phyloP scores from a whole-genome alignment of 2,329 filamentous ascomycete genomes.

The Clarireedia homoeocarpa region DNA sequence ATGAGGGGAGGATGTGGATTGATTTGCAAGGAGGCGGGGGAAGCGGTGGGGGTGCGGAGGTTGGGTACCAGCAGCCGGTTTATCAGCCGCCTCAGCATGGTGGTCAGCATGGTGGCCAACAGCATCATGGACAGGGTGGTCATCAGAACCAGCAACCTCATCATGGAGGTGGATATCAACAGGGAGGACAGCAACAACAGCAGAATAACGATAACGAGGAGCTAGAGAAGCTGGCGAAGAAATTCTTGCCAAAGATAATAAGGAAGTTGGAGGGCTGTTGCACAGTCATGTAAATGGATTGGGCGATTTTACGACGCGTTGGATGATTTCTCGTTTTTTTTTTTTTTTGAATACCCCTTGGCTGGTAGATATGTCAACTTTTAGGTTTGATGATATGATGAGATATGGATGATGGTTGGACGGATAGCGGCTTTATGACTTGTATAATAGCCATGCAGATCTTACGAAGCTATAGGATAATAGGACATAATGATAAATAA shows the following conservation, averaged over 20 bases:
- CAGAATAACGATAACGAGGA: slow-evolving; percentile 33
- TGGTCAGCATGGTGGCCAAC: slow-evolving; percentile 29
- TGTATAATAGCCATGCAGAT: too few relatives aligned
- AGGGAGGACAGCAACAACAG: slow-evolving; percentile 31
- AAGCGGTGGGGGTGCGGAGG: not conserved
- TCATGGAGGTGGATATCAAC: slow-evolving; percentile 25
- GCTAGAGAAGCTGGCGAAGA: slow-evolving; percentile 27
- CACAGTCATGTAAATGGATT: slow-evolving; percentile 24
- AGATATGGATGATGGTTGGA: too few relatives aligned
- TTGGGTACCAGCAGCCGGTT: slow-evolving; percentile 34
- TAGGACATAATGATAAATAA: too few relatives aligned
- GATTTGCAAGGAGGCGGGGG: slow-evolving; percentile 70
- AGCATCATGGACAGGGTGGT: slow-evolving; percentile 32
- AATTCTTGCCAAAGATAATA: slow-evolving; percentile 26
- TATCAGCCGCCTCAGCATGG: slow-evolving; percentile 31
- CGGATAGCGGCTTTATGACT: too few relatives aligned
- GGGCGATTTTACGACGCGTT: not conserved
- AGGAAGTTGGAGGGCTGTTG: slow-evolving; percentile 28
- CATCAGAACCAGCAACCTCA: slow-evolving; percentile 30
- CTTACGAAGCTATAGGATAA: too few relatives aligned
- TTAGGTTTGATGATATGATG: too few relatives aligned
- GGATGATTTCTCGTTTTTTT: not conserved
- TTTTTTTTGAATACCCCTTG: not conserved
- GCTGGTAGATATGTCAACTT: not conserved
- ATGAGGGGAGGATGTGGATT: slow-evolving; percentile 78